Evolutionary conservation across 225 moss, liverwort and hornwort species (phyloP).

Genomic region (Pseudisothecium myosuroides): DNA sequence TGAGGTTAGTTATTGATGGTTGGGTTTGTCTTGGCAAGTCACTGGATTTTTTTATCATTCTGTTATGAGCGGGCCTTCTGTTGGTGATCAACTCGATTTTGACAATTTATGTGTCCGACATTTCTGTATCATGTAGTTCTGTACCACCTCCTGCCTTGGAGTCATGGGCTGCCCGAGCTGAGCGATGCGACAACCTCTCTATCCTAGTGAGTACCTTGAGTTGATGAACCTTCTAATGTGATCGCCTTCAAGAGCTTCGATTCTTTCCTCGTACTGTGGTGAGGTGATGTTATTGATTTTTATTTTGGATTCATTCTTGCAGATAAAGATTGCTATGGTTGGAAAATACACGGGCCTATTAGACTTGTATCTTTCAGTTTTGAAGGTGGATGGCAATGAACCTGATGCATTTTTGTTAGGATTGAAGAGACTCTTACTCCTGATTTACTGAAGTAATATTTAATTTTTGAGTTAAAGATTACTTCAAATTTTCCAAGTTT

Average conservation of each 20-base stretch:
- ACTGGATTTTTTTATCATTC: neutral
- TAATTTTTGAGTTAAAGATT: neutral
- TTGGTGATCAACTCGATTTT: neutral
- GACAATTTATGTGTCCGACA: neutral
- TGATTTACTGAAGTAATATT: neutral
- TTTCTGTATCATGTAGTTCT: constrained; percentile 16
- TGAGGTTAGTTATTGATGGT: constrained; percentile 7
- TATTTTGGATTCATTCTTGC: constrained; percentile 4
- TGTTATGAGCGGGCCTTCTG: neutral
- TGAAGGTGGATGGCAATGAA: constrained; percentile 39
- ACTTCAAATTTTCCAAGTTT: neutral
- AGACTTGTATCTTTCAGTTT: constrained; percentile 85
- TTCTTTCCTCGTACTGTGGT: neutral
- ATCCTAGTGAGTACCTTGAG: constrained; percentile 8
- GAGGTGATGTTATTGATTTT: neutral
- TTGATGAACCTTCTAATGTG: neutral
- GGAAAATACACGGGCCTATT: constrained; percentile 92
- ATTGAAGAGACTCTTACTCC: neutral
- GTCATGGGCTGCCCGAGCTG: constrained; percentile 34
- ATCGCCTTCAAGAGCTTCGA: neutral
- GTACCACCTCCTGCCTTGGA: constrained; percentile 36
- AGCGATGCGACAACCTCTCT: constrained; percentile 34
- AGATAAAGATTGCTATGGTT: constrained; percentile 95
- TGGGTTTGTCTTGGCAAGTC: neutral
- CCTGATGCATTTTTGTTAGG: neutral